Evolutionary conservation across 2,329 filamentous ascomycete species (phyloP), one percentile per base, ranked within the genome.

Genomic region (Epichloe elymi): DNA sequence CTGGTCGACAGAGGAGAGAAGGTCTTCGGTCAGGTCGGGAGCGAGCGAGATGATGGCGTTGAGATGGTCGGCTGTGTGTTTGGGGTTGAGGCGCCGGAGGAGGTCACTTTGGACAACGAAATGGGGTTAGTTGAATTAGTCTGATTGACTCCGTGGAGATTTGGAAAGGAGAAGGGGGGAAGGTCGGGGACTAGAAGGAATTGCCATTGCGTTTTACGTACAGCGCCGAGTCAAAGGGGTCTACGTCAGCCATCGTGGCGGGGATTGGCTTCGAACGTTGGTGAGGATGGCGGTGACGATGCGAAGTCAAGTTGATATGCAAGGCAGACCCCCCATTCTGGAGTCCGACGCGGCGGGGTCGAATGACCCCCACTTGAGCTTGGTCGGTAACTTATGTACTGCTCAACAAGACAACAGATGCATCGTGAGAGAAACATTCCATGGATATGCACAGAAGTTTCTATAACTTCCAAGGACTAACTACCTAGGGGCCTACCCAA

Each of bases 1-100:
- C 69, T 97, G 91, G 70, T 98, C 93, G 60, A 98, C 93, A 23
- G 91, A 95, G 58, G 91, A 93, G 58, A 98, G 88, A 42, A 98
- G 88, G 67, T 98, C 93, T 76, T 98, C 93, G 63, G 91, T 93
- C 54, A 98, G 83, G 60, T 91, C 85, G 15, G 93, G 93, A 43
- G 89, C 86, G 56, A 98, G 84, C 51, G 78, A 75, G 70, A 95
- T 93, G 66, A 98, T 89, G 63, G 83, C 79, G 70, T 86, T 84
- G 62, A 98, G 86, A 73, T 98, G 94, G 55, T 79, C 70, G 63
- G 89, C 79, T 51, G 91, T 96, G 70, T 93, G 82, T 67, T 94
- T 94, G 42, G 93, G 93, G 73, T 95, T 94, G 56, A 98, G 85
- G 57, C 93, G 93, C 61, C 93, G 91, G 70, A 98, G 91, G 66